Percentiles rank a stretch among this genome's conserved stretches.
phyloP scores from a whole-genome alignment of 225 moss, liverwort and hornwort genomes.

The Takakia lepidozioides region DNA sequence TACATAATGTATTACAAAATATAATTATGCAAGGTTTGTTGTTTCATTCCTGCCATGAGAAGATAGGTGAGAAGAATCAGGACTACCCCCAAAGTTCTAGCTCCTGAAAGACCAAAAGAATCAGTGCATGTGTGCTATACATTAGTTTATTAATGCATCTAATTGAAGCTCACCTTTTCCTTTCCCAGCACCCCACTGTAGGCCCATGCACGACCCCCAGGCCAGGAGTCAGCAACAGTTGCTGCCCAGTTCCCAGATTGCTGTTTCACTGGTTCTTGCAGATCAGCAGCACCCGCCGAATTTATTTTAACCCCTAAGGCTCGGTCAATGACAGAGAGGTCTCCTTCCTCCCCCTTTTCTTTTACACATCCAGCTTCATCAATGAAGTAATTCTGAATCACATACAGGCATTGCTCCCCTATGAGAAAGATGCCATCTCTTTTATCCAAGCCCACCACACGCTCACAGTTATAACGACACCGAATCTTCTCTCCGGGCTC shows the following conservation, averaged over 20 bases:
- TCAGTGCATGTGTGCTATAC: too few relatives aligned
- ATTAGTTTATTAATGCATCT: too few relatives aligned
- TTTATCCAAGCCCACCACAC: constrained; percentile 92
- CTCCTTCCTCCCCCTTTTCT: constrained; percentile 81
- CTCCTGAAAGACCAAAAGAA: background rate
- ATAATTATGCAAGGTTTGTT: too few relatives aligned
- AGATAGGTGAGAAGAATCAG: too few relatives aligned
- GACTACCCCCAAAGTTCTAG: too few relatives aligned
- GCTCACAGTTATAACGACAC: constrained; percentile 95
- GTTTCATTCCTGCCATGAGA: too few relatives aligned
- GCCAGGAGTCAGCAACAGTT: constrained; percentile 42
- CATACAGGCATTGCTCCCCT: constrained; percentile 89
- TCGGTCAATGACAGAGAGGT: constrained; percentile 83
- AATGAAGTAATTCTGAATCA: constrained; percentile 86
- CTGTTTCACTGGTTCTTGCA: constrained; percentile 67
- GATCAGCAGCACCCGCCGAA: constrained; percentile 68
- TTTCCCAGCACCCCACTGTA: constrained; percentile 78
- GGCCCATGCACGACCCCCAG: constrained; percentile 93
- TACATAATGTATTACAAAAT: too few relatives aligned
- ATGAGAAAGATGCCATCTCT: constrained; percentile 97
- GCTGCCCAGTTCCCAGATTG: constrained; percentile 31
- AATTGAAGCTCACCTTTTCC: constrained; percentile 34
- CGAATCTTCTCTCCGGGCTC: constrained; percentile 85
- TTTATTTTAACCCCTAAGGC: constrained; percentile 73
- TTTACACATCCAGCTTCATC: constrained; percentile 74